Evolutionary conservation across 257 asterid species (phyloP), one percentile per base, ranked within the genome.

Genomic region (Ajuga chamaepitys): DNA sequence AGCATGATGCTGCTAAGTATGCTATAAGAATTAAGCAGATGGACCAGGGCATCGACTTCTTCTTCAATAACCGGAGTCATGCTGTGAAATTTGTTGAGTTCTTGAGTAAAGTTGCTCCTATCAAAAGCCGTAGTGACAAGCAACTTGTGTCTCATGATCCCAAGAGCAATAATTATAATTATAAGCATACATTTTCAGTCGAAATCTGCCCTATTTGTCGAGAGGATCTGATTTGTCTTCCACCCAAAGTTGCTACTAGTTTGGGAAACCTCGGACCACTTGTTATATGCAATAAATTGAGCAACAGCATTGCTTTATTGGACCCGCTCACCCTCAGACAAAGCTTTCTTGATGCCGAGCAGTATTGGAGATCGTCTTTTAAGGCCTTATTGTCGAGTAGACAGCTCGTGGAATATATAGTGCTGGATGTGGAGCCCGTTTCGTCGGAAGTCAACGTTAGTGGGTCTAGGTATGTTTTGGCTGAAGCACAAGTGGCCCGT

Each of bases 141-240:
- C 83, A 80, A 45, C 83, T 82, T 0, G 78, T 80, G 42, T 82
- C 85, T 44, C 85, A 82, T 51, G 88, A 82, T 70, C 63, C 32
- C 9, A 82, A 82, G 85, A 82, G 80, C 74, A 82, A 77, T 44
- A 77, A 14, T 10, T 70, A 70, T 68, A 74, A 68, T 66, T 75
- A 82, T 65, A 82, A 80, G 58, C 72, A 80, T 53, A 80, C 88
- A 4, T 77, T 82, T 72, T 80, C 83, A 0, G 78, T 82, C 2
- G 88, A 82, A 62, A 82, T 82, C 61, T 16, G 83, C 52, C 83
- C 83, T 0, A 68, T 82, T 30, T 77, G 88, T 54, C 85, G 85
- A 18, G 88, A 82, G 75, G 88, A 82, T 67, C 62, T 82, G 81
- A 77, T 82, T 25, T 82, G 83, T 73, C 85, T 80, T 4, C 88